A percentile compares a stretch with the other conserved stretches of the same genome.
phyloP scores from a whole-genome alignment of 2,329 filamentous ascomycete species.

The Penicillium digitatum region DNA sequence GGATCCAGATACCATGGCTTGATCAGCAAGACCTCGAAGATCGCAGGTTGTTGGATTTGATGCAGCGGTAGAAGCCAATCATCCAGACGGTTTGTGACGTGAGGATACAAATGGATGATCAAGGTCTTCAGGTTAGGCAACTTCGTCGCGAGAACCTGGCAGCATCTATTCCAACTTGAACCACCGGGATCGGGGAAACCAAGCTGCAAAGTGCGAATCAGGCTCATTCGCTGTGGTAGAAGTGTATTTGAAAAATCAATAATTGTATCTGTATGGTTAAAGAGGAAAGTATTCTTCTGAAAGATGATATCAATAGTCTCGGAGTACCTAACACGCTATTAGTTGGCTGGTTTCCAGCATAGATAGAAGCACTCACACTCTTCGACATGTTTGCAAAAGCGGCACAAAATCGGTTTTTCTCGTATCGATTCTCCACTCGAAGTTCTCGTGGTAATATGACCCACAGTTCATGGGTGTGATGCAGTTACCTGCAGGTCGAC shows the following conservation, averaged over 20 bases:
- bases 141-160: neutral
- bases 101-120: neutral
- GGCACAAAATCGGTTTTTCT: neutral
- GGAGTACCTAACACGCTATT: neutral
- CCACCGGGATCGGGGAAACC: neutral
- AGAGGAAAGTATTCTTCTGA: conserved; percentile 1
- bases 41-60: neutral
- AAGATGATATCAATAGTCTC: neutral
- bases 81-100: neutral
- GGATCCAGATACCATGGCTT: neutral
- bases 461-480: neutral
- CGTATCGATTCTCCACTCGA: neutral
- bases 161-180: neutral
- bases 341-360: neutral
- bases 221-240: neutral
- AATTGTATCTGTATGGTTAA: neutral
- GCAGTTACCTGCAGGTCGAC: neutral
- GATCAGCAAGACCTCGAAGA: neutral
- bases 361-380: neutral
- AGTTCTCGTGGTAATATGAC: neutral
- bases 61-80: neutral
- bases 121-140: neutral
- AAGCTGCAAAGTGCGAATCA: neutral
- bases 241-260: neutral
- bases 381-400: neutral